These are phyloP conservation scores for Drechslera avenae DNA, from an alignment of 2,329 filamentous ascomycete genomes.

Conservation along the genomic window DNA sequence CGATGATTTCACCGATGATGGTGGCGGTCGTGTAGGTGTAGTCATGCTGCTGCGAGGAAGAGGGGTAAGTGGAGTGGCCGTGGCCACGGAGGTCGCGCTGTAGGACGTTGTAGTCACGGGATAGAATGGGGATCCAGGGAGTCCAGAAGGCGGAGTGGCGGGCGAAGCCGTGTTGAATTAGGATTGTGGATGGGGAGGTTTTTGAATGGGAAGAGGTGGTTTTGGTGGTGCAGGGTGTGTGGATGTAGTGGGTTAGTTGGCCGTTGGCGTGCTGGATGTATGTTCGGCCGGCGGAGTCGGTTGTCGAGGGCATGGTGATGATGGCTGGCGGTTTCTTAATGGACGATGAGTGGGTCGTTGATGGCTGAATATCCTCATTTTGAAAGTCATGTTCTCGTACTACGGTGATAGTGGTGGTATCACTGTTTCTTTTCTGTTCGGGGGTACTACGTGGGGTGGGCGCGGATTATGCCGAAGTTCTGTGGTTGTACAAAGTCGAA, in stretches of 20 bases:
- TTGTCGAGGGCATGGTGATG: constrained; percentile 26
- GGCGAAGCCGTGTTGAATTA: constrained; percentile 48
- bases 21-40: constrained; percentile 34
- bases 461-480: too few species aligned
- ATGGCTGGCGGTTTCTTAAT: too few species aligned
- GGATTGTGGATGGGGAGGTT: constrained; percentile 34
- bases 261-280: constrained; percentile 37
- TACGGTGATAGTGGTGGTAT: background rate
- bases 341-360: background rate
- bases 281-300: constrained; percentile 28
- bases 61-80: constrained; percentile 37
- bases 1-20: constrained; percentile 40
- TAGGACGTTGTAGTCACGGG: constrained; percentile 40
- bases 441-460: too few species aligned
- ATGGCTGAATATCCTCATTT: background rate
- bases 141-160: constrained; percentile 45
- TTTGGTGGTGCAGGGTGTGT: constrained; percentile 19
- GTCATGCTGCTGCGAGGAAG: background rate
- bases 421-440: background rate
- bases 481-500: background rate
- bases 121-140: constrained; percentile 45
- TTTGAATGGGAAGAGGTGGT: constrained; percentile 43
- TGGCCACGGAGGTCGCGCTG: constrained; percentile 45
- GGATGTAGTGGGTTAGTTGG: constrained; percentile 41
- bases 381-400: background rate